These are phyloP conservation scores for Stygiomarasmius scandens DNA, from an alignment of 1,284 basidiomycete species.

Conservation along the genomic window DNA sequence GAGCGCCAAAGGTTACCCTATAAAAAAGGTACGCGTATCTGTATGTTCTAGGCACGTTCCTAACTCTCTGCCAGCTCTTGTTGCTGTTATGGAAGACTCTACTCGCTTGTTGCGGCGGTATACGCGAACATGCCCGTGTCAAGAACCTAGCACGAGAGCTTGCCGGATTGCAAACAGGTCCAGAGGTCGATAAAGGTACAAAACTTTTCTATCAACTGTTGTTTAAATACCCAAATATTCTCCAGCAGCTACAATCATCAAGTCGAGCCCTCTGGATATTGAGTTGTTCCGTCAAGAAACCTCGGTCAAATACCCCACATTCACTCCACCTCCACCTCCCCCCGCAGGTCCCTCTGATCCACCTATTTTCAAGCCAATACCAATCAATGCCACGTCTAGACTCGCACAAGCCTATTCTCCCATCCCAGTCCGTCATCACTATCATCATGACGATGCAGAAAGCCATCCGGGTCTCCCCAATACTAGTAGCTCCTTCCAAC, in stretches of 20 bases:
- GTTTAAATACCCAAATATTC: constrained; percentile 7
- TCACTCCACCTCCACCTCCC: constrained; percentile 58
- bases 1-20: constrained; percentile 92
- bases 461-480: constrained; percentile 42
- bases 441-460: constrained; percentile 79
- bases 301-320: constrained; percentile 93
- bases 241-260: constrained; percentile 60
- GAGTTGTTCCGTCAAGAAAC: constrained; percentile 88
- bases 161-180: constrained; percentile 56
- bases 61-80: constrained; percentile 62
- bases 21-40: constrained; percentile 78
- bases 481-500: constrained; percentile 48
- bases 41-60: constrained; percentile 6
- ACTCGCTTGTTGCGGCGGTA: constrained; percentile 90
- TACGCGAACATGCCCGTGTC: constrained; percentile 82
- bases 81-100: constrained; percentile 97
- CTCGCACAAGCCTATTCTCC: constrained; percentile 92
- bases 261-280: constrained; percentile 88
- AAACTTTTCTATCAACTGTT: constrained; percentile 7
- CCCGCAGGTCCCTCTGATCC: constrained; percentile 26
- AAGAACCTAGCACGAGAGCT: constrained; percentile 88
- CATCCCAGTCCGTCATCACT: constrained; percentile 90
- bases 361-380: constrained; percentile 37
- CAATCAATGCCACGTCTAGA: constrained; percentile 54
- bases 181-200: constrained; percentile 65